Evolutionary conservation across 106 monocot genomes (phyloP).

Genomic region (Allium sativum): DNA sequence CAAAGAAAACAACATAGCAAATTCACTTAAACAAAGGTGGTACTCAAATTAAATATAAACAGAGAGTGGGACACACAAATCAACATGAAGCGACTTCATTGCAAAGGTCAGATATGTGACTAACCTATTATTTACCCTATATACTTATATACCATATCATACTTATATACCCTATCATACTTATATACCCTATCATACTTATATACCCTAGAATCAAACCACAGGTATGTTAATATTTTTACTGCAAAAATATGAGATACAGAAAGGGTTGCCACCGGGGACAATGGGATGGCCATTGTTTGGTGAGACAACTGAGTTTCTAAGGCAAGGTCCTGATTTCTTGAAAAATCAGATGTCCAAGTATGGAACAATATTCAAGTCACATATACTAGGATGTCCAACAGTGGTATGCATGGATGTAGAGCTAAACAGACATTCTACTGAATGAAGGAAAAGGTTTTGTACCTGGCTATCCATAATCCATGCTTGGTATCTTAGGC

Average conservation of each 20-base stretch:
- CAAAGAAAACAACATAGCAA: too few species aligned
- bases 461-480: conserved; percentile 87
- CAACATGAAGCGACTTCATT: too few species aligned
- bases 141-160: too few species aligned
- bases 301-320: conserved; percentile 93
- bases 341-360: conserved; percentile 76
- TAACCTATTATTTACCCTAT: too few species aligned
- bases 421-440: conserved; percentile 71
- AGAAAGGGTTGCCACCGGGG: conserved; percentile 79
- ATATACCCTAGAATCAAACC: too few species aligned
- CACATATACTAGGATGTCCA: conserved; percentile 84
- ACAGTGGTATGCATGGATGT: conserved; percentile 93
- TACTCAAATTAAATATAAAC: too few species aligned
- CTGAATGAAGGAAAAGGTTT: conserved; percentile 82
- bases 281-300: conserved; percentile 97
- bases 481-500: conserved; percentile 83
- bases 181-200: too few species aligned
- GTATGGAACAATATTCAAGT: conserved; percentile 78
- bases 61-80: too few species aligned
- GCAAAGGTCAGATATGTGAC: too few species aligned
- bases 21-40: too few species aligned
- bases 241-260: conserved; percentile 80
- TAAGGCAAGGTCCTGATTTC: conserved; percentile 76
- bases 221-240: too few species aligned
- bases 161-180: too few species aligned